Evolutionary conservation across 805 yeast genomes (phyloP).

Genomic region (Groenewaldozyma tartarivorans): DNA sequence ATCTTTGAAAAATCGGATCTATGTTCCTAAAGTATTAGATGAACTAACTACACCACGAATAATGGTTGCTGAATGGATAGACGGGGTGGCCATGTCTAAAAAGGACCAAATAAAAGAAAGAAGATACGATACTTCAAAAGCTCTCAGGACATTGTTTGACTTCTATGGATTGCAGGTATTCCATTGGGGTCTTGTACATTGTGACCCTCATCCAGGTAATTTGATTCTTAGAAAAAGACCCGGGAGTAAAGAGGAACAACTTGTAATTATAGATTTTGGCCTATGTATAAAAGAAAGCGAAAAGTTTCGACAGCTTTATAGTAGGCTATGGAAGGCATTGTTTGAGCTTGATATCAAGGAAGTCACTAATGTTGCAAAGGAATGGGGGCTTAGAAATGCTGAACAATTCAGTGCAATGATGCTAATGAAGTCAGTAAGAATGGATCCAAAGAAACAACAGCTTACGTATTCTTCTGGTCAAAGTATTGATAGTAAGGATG

Average conservation of each 20-base stretch:
- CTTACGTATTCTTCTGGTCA: conserved; percentile 36
- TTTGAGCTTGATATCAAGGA: conserved; percentile 43
- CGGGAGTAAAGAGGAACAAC: conserved; percentile 26
- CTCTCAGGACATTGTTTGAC: conserved; percentile 43
- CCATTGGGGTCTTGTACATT: conserved; percentile 58
- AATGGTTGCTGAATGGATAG: conserved; percentile 66
- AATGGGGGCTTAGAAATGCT: conserved; percentile 64
- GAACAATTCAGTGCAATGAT: conserved; percentile 53
- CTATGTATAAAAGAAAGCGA: conserved; percentile 48
- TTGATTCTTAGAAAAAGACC: conserved; percentile 39
- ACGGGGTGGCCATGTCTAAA: conserved; percentile 51
- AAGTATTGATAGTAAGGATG: conserved; percentile 30
- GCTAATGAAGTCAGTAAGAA: conserved; percentile 38
- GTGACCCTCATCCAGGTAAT: conserved; percentile 81
- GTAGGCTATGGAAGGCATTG: conserved; percentile 53
- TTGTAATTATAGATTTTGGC: conserved; percentile 70
- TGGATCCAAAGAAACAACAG: conserved; percentile 9
- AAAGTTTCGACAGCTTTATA: conserved; percentile 45
- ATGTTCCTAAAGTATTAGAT: conserved; percentile 46
- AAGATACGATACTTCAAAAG: conserved; percentile 29
- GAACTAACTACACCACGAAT: conserved; percentile 42
- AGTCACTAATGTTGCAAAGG: conserved; percentile 37
- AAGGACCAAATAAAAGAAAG: conserved; percentile 33
- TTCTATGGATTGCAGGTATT: conserved; percentile 52
- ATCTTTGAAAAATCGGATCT: conserved; percentile 33